Base-by-base conservation (phyloP, 2,329 filamentous ascomycete genomes). In the Scytalidium lignicola region DNA sequence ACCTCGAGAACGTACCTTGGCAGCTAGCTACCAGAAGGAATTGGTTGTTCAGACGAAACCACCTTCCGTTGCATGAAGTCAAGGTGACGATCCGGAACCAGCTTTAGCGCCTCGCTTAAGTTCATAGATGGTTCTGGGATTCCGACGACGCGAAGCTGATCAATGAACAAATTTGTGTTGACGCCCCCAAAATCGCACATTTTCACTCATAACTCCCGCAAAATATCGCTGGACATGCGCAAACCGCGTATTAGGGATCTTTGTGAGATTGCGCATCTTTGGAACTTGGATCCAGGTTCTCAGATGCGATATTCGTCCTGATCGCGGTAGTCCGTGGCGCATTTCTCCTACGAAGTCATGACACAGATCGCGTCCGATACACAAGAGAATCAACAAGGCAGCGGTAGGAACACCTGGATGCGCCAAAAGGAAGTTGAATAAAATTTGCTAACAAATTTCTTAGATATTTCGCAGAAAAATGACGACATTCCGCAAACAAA, bases 281-380 rank as follows among this genome's bases (percentile, higher is more conserved):
- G 59, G 80, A 84, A 74, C 63, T 70, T 70, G 66, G 69, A 80
- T 79, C 78, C 65, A 67, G 62, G 66, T 51, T 66, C 61, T 68
- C 79, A 78, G 74, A 83, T 84, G 80, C 75, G 67, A 70, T 65
- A 70, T 71, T 72, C 74, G 71, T 70, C 66, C 75, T 77, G 73
- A 70, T 74, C 69, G 71, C 75, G 73, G 72, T 70, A 65, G 63
- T 64, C 59, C 50, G 53, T 60, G 50, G 55, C 49, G 55, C 54
- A 55, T 54, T 50, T 53, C 55, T 53, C 50, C 51, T 49, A 48
- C 53, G 56, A 55, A 62, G 58, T 58, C 55, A 65, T 66, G 64
- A 62, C 63, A 61, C 54, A 59, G 60, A 63, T 53, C 63, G 61
- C 61, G 62, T 62, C 62, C 48, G 59, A 62, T 55, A 52, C 55